phyloP scores from a whole-genome alignment of 805 yeast genomes.

The Candida ulmi region DNA sequence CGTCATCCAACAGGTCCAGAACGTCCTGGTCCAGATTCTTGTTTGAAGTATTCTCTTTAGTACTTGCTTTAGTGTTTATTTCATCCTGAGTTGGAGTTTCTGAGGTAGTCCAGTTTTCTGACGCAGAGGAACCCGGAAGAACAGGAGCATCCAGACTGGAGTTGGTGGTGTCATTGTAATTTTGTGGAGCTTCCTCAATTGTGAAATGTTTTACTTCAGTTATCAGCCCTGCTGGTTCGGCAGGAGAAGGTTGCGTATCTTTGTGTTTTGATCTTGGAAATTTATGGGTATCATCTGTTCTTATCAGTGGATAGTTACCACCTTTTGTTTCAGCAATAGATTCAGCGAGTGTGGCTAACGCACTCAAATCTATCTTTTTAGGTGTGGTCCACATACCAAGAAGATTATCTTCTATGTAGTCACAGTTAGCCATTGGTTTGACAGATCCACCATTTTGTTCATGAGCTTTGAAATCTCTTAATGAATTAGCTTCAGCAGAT shows the following conservation, averaged over 20 bases:
- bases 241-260: not conserved
- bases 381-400: not conserved
- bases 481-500: constrained; percentile 1
- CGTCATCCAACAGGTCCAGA: constrained; percentile 3
- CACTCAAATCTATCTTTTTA: not conserved
- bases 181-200: no score
- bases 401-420: not conserved
- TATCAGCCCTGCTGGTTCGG: constrained; percentile 8
- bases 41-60: not conserved
- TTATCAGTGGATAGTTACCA: not conserved
- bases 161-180: no score
- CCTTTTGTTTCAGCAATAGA: constrained; percentile 1
- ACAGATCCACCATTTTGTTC: no score
- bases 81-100: not conserved
- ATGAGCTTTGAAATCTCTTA: not conserved
- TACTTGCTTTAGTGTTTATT: not conserved
- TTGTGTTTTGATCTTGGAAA: not conserved
- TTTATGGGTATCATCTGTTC: constrained; percentile 4
- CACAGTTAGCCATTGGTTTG: not conserved
- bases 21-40: constrained; percentile 5
- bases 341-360: not conserved
- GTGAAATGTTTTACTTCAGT: constrained; percentile 1
- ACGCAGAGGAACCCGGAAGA: no score
- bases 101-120: no score
- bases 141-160: no score